Percentiles rank a stretch among this genome's conserved stretches.
Evolutionary conservation across 148 eudicot species (phyloP).

Genomic region (Fagopyrum homotropicum): DNA sequence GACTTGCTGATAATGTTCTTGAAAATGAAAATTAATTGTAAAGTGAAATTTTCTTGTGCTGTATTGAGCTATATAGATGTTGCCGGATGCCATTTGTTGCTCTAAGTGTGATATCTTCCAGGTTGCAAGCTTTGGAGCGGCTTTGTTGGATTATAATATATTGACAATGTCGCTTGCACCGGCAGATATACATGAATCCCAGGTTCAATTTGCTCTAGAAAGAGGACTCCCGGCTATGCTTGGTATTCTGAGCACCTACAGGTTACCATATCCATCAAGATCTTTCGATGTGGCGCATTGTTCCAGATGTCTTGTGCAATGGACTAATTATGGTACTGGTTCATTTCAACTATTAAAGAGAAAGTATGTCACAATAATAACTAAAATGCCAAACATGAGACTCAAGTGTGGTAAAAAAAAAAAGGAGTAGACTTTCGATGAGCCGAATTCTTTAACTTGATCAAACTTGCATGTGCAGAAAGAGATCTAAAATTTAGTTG

Average conservation of each 20-base stretch:
- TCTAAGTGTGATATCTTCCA: constrained; percentile 11
- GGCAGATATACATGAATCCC: constrained; percentile 50
- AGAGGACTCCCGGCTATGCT: constrained; percentile 61
- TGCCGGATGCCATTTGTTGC: no score
- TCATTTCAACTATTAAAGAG: neutral
- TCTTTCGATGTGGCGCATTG: constrained; percentile 61
- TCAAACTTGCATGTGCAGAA: no score
- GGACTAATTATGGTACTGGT: constrained; percentile 43
- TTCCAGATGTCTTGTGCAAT: constrained; percentile 55
- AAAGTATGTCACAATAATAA: neutral
- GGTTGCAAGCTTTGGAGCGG: constrained; percentile 59
- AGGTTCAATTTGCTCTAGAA: constrained; percentile 57
- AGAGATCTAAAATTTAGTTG: neutral
- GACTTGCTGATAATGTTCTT: neutral
- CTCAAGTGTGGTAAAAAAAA: neutral
- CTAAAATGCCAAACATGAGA: neutral
- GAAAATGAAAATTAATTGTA: neutral
- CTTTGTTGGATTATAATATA: constrained; percentile 36
- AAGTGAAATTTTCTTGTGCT: neutral
- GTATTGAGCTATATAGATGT: neutral
- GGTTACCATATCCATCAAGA: constrained; percentile 47
- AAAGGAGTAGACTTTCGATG: neutral
- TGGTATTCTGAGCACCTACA: constrained; percentile 39
- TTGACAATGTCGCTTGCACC: constrained; percentile 63
- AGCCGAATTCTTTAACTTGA: neutral